Evolutionary conservation across 2,329 filamentous ascomycete species (phyloP).

Genomic region (Penicillium psychrosexuale): DNA sequence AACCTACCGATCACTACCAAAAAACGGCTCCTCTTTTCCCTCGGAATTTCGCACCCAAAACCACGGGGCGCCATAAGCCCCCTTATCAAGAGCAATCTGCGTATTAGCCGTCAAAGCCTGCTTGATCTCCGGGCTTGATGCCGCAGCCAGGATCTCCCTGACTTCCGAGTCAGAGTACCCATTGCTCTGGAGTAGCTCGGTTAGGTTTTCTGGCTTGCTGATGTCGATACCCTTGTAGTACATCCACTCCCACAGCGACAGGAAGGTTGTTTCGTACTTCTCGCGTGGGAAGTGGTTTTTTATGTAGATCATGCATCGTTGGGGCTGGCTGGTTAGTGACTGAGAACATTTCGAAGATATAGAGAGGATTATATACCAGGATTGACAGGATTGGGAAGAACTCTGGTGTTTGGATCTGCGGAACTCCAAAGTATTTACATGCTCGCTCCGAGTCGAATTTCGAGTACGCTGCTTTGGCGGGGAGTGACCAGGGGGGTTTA

Average conservation of each 20-base stretch:
- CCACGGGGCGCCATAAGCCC: constrained; percentile 77
- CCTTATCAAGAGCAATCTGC: constrained; percentile 58
- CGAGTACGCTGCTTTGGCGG: constrained; percentile 63
- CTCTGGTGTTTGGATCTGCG: constrained; percentile 34
- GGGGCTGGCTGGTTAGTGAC: constrained; percentile 46
- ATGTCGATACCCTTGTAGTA: constrained; percentile 62
- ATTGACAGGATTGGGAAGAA: constrained; percentile 57
- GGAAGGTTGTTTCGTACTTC: constrained; percentile 54
- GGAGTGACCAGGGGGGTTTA: constrained; percentile 68
- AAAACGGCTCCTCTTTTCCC: constrained; percentile 65
- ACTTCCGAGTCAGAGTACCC: constrained; percentile 46
- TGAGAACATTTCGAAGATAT: constrained; percentile 4
- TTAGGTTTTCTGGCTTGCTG: constrained; percentile 56
- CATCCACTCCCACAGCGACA: constrained; percentile 57
- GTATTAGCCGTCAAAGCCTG: constrained; percentile 58
- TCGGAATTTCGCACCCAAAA: constrained; percentile 57
- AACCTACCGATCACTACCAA: constrained; percentile 68
- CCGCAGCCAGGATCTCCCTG: constrained; percentile 53
- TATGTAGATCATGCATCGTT: constrained; percentile 65
- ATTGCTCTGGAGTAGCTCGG: constrained; percentile 35
- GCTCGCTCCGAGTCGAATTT: constrained; percentile 50
- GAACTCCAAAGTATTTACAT: constrained; percentile 51
- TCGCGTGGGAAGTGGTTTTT: constrained; percentile 54
- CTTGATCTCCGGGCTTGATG: constrained; percentile 51
- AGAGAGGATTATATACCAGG: constrained; percentile 40